Evolutionary conservation across 75 land plant genomes (phyloP).

Genomic region (Isoetes taiwanensis): DNA sequence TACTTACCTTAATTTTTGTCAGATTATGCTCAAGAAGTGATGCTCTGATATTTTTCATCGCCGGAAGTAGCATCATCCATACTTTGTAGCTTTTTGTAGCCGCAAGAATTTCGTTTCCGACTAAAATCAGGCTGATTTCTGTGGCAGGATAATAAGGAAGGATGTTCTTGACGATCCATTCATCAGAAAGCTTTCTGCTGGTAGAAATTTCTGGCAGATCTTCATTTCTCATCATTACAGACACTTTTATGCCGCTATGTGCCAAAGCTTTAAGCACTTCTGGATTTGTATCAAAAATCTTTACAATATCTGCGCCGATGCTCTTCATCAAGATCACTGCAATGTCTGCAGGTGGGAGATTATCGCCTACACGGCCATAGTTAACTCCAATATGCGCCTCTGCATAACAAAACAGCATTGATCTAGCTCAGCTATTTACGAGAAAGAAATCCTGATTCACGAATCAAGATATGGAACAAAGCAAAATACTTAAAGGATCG

Average conservation of each 20-base stretch:
- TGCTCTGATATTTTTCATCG: constrained; percentile 39
- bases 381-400: constrained; percentile 60
- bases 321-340: constrained; percentile 43
- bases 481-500: too few species aligned
- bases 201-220: constrained; percentile 40
- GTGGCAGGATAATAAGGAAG: constrained; percentile 43
- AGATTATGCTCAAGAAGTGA: constrained; percentile 27
- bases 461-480: too few species aligned
- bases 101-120: constrained; percentile 73
- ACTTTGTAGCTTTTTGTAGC: constrained; percentile 29
- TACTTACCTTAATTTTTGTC: constrained; percentile 70
- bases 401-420: too few species aligned
- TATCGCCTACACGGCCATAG: constrained; percentile 69
- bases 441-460: too few species aligned
- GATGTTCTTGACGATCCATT: constrained; percentile 52
- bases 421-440: too few species aligned
- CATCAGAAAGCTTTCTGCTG: constrained; percentile 26
- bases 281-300: constrained; percentile 66
- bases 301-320: constrained; percentile 38
- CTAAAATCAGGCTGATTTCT: constrained; percentile 46
- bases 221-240: constrained; percentile 59
- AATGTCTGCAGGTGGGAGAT: constrained; percentile 44
- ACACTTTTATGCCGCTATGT: constrained; percentile 35
- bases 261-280: constrained; percentile 44
- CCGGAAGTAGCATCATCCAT: constrained; percentile 53